Evolutionary conservation across 306 rosid genomes (phyloP).

Genomic region (Vachellia pachyceras): DNA sequence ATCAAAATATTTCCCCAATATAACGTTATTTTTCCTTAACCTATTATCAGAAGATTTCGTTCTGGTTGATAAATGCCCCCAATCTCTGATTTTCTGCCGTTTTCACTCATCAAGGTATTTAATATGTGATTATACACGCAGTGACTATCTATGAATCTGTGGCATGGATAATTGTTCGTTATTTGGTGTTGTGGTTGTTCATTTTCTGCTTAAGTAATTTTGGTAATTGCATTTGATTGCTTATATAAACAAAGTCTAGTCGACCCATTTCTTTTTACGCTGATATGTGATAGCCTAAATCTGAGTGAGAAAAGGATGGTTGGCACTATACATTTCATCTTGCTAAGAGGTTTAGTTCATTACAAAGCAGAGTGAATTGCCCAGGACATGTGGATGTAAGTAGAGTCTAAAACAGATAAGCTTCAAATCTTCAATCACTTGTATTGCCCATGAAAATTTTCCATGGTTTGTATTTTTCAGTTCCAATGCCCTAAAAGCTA

Average conservation of each 20-base stretch:
- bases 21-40: too few relatives aligned
- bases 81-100: too few relatives aligned
- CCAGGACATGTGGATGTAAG: neutral
- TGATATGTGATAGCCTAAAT: neutral
- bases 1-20: too few relatives aligned
- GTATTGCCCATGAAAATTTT: neutral
- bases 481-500: neutral
- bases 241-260: neutral
- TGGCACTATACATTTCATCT: neutral
- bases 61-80: too few relatives aligned
- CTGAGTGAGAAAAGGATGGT: neutral
- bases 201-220: neutral
- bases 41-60: too few relatives aligned
- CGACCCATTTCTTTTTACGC: neutral
- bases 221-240: neutral
- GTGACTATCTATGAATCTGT: too few relatives aligned
- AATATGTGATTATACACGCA: too few relatives aligned
- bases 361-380: neutral
- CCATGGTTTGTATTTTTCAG: neutral
- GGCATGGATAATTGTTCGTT: neutral
- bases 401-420: neutral
- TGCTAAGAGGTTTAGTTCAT: neutral
- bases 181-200: neutral
- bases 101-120: too few relatives aligned
- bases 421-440: neutral